Percentiles rank a stretch among this genome's conserved stretches.
Conservation (phyloP, 495 filamentous ascomycete species). For the Aspergillus incahuasiensis region DNA sequence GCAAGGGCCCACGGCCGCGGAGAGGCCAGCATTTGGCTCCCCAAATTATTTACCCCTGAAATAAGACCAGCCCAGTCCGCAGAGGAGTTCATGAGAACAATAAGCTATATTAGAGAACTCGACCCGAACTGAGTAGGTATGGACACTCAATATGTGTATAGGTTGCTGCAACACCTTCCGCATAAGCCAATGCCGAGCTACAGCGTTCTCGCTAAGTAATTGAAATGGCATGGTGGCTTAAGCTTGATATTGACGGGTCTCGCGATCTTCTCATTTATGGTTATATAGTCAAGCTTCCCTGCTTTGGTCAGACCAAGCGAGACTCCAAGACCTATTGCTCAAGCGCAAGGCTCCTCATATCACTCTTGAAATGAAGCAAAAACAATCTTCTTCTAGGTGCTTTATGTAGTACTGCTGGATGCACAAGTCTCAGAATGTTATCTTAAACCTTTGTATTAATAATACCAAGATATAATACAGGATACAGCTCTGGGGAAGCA, state of each 20-base stretch:
- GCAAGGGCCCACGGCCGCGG: conserved; percentile 27
- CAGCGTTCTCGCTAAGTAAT: background rate
- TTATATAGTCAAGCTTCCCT: background rate
- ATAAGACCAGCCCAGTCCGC: conserved; percentile 3
- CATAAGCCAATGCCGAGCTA: background rate
- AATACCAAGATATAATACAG: conserved; percentile 8
- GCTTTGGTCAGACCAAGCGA: background rate
- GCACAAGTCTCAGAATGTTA: conserved; percentile 2
- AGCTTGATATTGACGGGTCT: background rate
- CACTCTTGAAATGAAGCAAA: background rate
- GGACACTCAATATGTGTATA: no score
- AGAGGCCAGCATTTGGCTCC: conserved; percentile 12
- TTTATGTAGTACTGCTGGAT: conserved; percentile 2
- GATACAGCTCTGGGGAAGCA: conserved; percentile 9
- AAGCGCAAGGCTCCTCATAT: background rate
- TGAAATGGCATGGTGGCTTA: background rate
- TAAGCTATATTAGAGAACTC: no score
- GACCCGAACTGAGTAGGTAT: no score
- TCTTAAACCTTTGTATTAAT: background rate
- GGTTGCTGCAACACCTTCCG: background rate
- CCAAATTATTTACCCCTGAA: conserved; percentile 30
- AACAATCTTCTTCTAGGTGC: background rate
- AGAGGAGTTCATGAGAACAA: background rate
- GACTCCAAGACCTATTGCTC: background rate
- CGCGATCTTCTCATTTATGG: background rate